Evolutionary conservation across 805 yeast genomes (phyloP).

Genomic region (Aciculoconidium aculeatum): DNA sequence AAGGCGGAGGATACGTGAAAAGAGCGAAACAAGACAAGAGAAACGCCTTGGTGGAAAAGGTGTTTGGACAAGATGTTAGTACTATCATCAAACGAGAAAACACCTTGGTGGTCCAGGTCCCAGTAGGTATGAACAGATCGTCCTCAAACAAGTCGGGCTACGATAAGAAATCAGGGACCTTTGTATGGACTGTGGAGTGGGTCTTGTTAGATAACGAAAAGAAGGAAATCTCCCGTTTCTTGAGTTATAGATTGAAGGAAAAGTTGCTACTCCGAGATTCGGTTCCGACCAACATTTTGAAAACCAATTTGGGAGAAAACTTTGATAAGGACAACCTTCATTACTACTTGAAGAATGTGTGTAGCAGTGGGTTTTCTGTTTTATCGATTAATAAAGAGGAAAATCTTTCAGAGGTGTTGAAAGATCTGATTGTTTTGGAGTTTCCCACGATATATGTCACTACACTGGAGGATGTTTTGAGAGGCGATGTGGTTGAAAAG

Average conservation of each 20-base stretch:
- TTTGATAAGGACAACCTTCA: slow-evolving; percentile 21
- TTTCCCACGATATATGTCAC: slow-evolving; percentile 65
- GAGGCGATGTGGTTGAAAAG: neutral
- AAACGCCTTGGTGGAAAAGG: slow-evolving; percentile 14
- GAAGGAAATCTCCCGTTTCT: slow-evolving; percentile 23
- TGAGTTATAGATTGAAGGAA: slow-evolving; percentile 43
- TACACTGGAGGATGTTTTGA: slow-evolving; percentile 2
- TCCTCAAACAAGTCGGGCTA: slow-evolving; percentile 59
- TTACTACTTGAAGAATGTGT: slow-evolving; percentile 31
- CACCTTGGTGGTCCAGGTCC: slow-evolving; percentile 56
- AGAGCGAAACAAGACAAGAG: slow-evolving; percentile 19
- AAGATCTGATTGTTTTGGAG: slow-evolving; percentile 61
- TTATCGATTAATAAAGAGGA: slow-evolving; percentile 29
- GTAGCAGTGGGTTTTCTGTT: slow-evolving; percentile 21
- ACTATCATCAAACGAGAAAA: slow-evolving; percentile 49
- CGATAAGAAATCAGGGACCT: slow-evolving; percentile 56
- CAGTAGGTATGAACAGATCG: slow-evolving; percentile 71
- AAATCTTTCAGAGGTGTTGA: slow-evolving; percentile 45
- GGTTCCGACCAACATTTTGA: slow-evolving; percentile 35
- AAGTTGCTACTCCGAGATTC: slow-evolving; percentile 26
- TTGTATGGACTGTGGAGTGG: slow-evolving; percentile 82
- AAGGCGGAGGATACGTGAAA: slow-evolving; percentile 12
- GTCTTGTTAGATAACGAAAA: slow-evolving; percentile 32
- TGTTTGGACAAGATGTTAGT: slow-evolving; percentile 22
- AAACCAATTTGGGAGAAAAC: slow-evolving; percentile 7